Percentiles rank a stretch among this genome's conserved stretches.
Evolutionary conservation across 106 monocot genomes (phyloP).

Genomic region (Triglochin maritima): DNA sequence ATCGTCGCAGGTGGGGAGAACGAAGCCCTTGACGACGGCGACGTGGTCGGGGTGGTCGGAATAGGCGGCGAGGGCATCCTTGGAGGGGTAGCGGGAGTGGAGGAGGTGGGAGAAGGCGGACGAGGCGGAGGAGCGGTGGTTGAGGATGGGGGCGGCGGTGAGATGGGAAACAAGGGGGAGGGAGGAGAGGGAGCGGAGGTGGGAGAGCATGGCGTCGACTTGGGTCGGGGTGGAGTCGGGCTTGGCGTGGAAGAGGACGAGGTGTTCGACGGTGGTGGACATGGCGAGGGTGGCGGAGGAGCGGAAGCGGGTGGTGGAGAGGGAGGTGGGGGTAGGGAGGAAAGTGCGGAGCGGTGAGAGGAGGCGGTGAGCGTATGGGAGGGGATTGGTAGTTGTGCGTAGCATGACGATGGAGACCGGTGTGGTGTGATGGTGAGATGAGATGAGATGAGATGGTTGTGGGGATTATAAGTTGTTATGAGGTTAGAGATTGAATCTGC

Average conservation of each 20-base stretch:
- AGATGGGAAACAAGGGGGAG: conserved; percentile 52
- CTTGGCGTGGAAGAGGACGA: conserved; percentile 79
- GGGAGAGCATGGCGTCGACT: conserved; percentile 53
- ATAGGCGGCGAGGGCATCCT: conserved; percentile 62
- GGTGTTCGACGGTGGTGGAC: conserved; percentile 53
- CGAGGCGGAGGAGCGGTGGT: conserved; percentile 47
- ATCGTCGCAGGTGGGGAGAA: conserved; percentile 60
- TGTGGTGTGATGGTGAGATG: background rate
- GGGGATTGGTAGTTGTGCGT: conserved; percentile 21
- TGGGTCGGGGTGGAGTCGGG: conserved; percentile 30
- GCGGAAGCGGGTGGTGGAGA: conserved; percentile 1
- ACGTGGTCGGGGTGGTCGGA: conserved; percentile 50
- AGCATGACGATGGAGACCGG: conserved; percentile 14
- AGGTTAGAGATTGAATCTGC: no score
- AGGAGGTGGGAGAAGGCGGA: conserved; percentile 64
- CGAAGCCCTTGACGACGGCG: conserved; percentile 41
- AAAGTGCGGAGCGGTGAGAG: background rate
- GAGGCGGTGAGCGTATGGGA: conserved; percentile 6
- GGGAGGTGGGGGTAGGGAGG: conserved; percentile 9
- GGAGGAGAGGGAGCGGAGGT: conserved; percentile 47
- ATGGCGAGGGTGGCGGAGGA: conserved; percentile 5
- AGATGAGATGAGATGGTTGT: no score
- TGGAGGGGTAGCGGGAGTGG: conserved; percentile 64
- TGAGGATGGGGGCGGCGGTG: conserved; percentile 59
- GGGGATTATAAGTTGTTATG: no score